Base-by-base conservation (phyloP, 345 rosid species). In the Aegle marmelos region DNA sequence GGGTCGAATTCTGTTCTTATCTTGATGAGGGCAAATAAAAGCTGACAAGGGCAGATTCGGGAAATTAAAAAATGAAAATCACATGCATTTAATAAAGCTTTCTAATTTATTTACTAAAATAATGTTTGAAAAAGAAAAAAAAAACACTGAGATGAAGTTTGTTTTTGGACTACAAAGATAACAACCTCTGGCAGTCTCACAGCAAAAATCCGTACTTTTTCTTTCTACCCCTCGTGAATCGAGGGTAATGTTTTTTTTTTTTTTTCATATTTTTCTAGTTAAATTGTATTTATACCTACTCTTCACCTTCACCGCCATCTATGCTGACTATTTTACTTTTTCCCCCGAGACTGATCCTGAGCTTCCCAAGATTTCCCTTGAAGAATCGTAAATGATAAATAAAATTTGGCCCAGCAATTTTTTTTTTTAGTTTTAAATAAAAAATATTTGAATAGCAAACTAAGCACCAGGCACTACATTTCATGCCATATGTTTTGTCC, bases 401-500 rank as follows among this genome's bases (percentile, higher is more conserved):
- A 17, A 53, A 53, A 19, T 53, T 19, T 4, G 21, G 9, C 64
- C 75, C 24, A 22, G 17, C 17, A 13, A 45, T 8, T 14, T 21
- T 9, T 1, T 19, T 21, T 76, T 24, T 36, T 34, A 4, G 6
- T 17, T 53, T 53, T 0, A 53, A 53, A 53, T 17, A 53, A 17
- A 17, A 48, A 16, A n/a, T 45, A 24, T 25, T 31, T 41, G 68
- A 34, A 79, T 28, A 45, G 72, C 76, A 77, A 65, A 76, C 73
- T 11, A 77, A 67, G 70, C 74, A 78, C 76, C 66, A 71, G 73
- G 54, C 28, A 67, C 80, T 69, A 68, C 85, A 85, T 74, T 79
- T 78, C 85, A 83, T 74, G 88, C 77, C 80, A 76, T 60, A 81
- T 84, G 88, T 85, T 88, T 88, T 85, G 90, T 88, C 87, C 80